phyloP scores from a whole-genome alignment of 129 eudicot genomes.

The Chrysanthemum lavandulifolium region DNA sequence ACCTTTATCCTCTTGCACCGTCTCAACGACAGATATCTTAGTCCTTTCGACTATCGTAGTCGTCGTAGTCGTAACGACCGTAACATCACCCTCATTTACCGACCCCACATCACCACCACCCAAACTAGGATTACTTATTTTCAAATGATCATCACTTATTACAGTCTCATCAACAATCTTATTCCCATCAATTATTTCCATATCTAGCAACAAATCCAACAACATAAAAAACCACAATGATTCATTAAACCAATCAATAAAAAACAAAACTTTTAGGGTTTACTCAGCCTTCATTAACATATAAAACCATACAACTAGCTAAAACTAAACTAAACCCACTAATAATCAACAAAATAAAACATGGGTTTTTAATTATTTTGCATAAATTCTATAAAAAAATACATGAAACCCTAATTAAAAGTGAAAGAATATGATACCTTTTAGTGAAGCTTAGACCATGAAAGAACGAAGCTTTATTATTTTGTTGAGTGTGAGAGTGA shows the following conservation, averaged over 20 bases:
- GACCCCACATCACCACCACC: slow-evolving; percentile 2
- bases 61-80: background rate
- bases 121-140: slow-evolving; percentile 5
- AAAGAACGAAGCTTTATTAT: background rate
- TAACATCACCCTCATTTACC: background rate
- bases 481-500: background rate
- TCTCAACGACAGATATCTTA: slow-evolving; percentile 10
- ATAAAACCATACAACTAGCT: slow-evolving; percentile 18
- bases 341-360: slow-evolving; percentile 6
- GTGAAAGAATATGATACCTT: slow-evolving; percentile 16
- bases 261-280: slow-evolving; percentile 33
- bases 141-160: slow-evolving; percentile 2
- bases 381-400: slow-evolving; percentile 13
- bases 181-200: slow-evolving; percentile 33
- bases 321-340: slow-evolving; percentile 19
- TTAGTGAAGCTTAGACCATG: slow-evolving; percentile 19
- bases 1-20: slow-evolving; percentile 8
- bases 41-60: slow-evolving; percentile 9
- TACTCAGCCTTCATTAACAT: background rate
- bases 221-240: background rate
- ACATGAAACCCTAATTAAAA: slow-evolving; percentile 2
- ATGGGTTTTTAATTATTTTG: slow-evolving; percentile 29
- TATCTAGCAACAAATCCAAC: slow-evolving; percentile 23
- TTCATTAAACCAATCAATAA: slow-evolving; percentile 2
- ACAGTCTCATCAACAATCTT: slow-evolving; percentile 23